Evolutionary conservation across 2,329 filamentous ascomycete species (phyloP).

Genomic region (Penicillium aurantiogriseum): DNA sequence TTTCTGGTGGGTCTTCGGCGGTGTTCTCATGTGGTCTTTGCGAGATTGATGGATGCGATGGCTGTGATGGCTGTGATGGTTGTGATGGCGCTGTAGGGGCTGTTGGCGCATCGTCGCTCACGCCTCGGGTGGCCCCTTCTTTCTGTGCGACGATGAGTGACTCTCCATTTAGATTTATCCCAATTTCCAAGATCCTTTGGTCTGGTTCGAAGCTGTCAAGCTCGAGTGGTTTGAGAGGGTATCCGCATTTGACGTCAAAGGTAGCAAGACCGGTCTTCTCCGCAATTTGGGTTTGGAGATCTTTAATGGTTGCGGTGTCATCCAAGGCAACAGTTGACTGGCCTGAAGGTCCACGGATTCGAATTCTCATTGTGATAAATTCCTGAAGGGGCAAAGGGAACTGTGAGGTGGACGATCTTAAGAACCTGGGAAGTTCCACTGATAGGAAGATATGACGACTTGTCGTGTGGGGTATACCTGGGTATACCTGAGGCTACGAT

Average conservation of each 20-base stretch:
- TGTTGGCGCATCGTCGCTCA: background rate
- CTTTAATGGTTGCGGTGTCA: conserved; percentile 58
- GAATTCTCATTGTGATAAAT: conserved; percentile 61
- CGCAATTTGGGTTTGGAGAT: conserved; percentile 45
- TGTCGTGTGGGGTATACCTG: conserved; percentile 9
- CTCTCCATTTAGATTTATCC: conserved; percentile 64
- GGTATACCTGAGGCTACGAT: background rate
- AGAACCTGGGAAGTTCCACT: background rate
- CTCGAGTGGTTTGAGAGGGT: conserved; percentile 66
- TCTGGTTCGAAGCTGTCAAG: conserved; percentile 53
- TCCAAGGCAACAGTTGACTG: conserved; percentile 67
- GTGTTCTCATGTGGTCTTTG: conserved; percentile 43
- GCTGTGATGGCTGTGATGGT: background rate
- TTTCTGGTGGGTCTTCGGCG: conserved; percentile 61
- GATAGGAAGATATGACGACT: conserved; percentile 12
- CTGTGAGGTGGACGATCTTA: background rate
- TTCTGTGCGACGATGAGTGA: conserved; percentile 63
- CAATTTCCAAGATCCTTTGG: conserved; percentile 55
- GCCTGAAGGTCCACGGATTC: conserved; percentile 72
- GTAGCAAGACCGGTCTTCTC: conserved; percentile 62
- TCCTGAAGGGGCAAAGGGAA: background rate
- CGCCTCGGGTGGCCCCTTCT: conserved; percentile 29
- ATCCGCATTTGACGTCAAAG: conserved; percentile 81
- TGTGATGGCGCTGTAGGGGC: background rate
- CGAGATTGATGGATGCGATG: conserved; percentile 36